Conservation (phyloP, 2,329 filamentous ascomycete species). For the Gnomoniopsis smithogilvyi region DNA sequence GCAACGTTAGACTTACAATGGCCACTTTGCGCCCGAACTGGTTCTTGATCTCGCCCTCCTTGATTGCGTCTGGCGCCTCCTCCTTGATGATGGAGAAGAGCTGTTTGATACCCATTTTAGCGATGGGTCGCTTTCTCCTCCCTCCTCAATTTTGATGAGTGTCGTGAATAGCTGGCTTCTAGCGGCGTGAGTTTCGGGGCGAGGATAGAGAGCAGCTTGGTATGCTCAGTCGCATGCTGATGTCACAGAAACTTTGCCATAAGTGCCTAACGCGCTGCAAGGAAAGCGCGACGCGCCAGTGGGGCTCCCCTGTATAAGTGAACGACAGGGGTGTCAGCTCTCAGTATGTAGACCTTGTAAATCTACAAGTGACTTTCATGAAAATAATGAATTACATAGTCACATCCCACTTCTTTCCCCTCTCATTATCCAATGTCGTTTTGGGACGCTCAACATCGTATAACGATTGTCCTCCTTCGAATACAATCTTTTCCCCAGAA, state of each 20-base stretch:
- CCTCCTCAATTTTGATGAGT: too few species aligned
- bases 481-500: background rate
- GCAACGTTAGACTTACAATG: slow-evolving; percentile 62
- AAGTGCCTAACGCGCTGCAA: slow-evolving; percentile 13
- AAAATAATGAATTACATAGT: background rate
- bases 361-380: background rate
- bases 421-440: background rate
- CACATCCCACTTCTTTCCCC: slow-evolving; percentile 1
- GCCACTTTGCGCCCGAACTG: slow-evolving; percentile 98
- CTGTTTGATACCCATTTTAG: slow-evolving; percentile 64
- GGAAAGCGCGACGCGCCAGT: slow-evolving; percentile 13
- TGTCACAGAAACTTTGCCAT: slow-evolving; percentile 12
- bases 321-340: background rate
- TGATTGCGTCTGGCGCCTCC: slow-evolving; percentile 91
- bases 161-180: background rate
- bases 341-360: background rate
- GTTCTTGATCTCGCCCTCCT: slow-evolving; percentile 96
- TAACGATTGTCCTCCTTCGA: background rate
- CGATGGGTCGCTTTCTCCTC: background rate
- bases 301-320: background rate
- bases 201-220: background rate
- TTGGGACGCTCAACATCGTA: background rate
- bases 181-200: background rate
- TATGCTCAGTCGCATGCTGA: background rate
- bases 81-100: slow-evolving; percentile 82